Base-by-base conservation (phyloP, 768 basidiomycete species). In the Mycena olivaceomarginata region DNA sequence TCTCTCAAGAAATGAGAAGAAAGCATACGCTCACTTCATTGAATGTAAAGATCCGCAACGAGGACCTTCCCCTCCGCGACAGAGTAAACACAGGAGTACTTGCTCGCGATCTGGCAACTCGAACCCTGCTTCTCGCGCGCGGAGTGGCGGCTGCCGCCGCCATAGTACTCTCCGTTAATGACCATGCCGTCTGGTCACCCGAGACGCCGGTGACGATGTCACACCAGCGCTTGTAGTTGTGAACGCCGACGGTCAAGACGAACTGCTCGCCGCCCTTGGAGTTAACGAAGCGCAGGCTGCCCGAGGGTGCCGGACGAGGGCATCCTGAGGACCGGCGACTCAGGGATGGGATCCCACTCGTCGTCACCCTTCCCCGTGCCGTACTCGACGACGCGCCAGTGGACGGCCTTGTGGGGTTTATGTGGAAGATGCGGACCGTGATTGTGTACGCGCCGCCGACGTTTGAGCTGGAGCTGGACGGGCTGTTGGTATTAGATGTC, bases 341-440 rank as follows among this genome's bases (percentile, higher is more conserved):
- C 57, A 31, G 57, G 57, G 57, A 67, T 67, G 66, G 25, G 45
- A 67, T 67, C 66, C 66, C 66, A 67, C 43, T 67, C 66, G 46
- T 67, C 43, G 43, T 67, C 57, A 59, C 56, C 56, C 56, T 57
- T 57, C 22, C 56, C 56, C 22, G 57, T 67, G 41, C 39, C 39
- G n/a, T 70, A 56, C 41, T 70, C 68, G 41, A 45, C 68, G 56
- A 70, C 20, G 68, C 68, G 68, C 56, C 57, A 70, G 68, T 45
- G 57, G 56, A 25, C 37, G 68, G 12, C 41, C n/a, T 67, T 67
- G 66, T 67, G 40, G 68, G 68, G 68, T 70, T 45, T 40, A 53
- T 70, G 56, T 70, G 68, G 68, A 70, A 70, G 57, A 70, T 41
- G 15, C 68, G 68, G 56, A 70, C 68, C 40, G 68, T 60, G 41